Base-by-base conservation (phyloP, 1,284 basidiomycete genomes). In the Tilletia setariae region DNA sequence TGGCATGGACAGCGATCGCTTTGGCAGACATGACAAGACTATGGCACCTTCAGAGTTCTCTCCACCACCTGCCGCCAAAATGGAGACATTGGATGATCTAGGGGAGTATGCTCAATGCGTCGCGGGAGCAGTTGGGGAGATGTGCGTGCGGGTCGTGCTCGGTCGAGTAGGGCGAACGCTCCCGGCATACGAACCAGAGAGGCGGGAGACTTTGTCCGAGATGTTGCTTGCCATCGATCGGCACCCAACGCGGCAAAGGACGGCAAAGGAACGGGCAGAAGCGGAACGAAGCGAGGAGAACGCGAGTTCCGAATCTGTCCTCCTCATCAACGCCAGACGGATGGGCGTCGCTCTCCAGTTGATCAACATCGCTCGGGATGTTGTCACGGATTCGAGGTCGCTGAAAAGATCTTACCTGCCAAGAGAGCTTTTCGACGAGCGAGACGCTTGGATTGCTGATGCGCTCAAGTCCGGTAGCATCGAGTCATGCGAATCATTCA, bases 311-410 rank as follows among this genome's bases (percentile, higher is more conserved):
- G 56, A 61, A 28, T 69, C 73, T 23, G 28, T 47, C 1, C 43
- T 79, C 21, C 67, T 79, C 9, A 70, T 72, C 67, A 67, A 79
- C 23, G 77, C 77, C 6, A 47, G 77, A 23, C 65, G 74, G 3
- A 79, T 79, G 76, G 77, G 77, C n/a, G 77, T 79, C 30, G 71
- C 74, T 59, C 68, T 79, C 23, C 77, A 79, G 67, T 70, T 79
- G 15, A 72, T 79, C 74, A 79, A 79, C 63, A 77, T 79, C 47
- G 76, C 77, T 1, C 70, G 77, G 42, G 77, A 79, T 44, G 71
- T 78, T 7, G 70, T 78, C 6, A 70, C 73, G 7, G 77, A 79
- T 42, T 66, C 76, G 32, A 51, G 71, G 40, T 70, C 72, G 21
- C 59, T 79, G 56, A 64, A 68, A 30, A 65, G 77, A 13, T 78